Percentiles rank a stretch among this genome's conserved stretches.
Conservation (phyloP, 495 filamentous ascomycete genomes). For the Lindgomyces ingoldianus region DNA sequence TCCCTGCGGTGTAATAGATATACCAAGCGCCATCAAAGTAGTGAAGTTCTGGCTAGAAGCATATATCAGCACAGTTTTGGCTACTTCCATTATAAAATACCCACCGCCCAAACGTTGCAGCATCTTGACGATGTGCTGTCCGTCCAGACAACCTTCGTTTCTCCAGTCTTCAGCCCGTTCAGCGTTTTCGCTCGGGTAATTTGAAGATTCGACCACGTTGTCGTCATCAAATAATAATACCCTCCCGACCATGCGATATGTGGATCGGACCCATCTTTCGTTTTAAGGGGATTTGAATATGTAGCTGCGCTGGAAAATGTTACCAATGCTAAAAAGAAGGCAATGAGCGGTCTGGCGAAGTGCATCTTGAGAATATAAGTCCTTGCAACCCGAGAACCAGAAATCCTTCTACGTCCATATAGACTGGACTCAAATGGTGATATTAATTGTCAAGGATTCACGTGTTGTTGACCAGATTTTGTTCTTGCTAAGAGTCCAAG, state of each 20-base stretch:
- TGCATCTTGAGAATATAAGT: too few relatives aligned
- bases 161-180: constrained; percentile 50
- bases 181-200: constrained; percentile 54
- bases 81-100: too few relatives aligned
- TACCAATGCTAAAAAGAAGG: too few relatives aligned
- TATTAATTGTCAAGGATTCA: too few relatives aligned
- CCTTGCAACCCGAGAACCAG: too few relatives aligned
- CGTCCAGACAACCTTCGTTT: constrained; percentile 53
- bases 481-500: too few relatives aligned
- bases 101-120: constrained; percentile 62
- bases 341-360: too few relatives aligned
- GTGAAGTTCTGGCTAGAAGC: constrained; percentile 57
- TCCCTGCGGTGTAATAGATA: constrained; percentile 47
- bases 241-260: constrained; percentile 52
- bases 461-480: too few relatives aligned
- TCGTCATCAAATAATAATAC: constrained; percentile 57
- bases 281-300: constrained; percentile 24
- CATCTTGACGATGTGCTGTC: constrained; percentile 45
- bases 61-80: too few relatives aligned
- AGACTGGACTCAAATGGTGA: too few relatives aligned
- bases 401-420: too few relatives aligned
- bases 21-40: constrained; percentile 53
- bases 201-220: constrained; percentile 53
- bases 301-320: background rate
- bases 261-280: constrained; percentile 46